These are phyloP conservation scores for Saraca asoca DNA, from an alignment of 331 rosid species.

Conservation along the genomic window DNA sequence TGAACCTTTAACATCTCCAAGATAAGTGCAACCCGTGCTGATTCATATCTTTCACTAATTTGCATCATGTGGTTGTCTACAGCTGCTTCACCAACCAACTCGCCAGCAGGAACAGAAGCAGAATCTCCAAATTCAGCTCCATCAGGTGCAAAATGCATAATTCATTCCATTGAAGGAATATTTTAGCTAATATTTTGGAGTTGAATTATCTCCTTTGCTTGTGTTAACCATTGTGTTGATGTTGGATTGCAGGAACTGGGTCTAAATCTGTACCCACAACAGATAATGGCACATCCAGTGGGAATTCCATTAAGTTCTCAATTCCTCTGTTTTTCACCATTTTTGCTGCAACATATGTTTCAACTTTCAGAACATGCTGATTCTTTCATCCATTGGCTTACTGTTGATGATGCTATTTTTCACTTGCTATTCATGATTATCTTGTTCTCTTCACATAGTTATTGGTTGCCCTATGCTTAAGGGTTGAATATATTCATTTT, in stretches of 20 bases:
- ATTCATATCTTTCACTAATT: conserved; percentile 9
- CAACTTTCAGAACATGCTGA: conserved; percentile 43
- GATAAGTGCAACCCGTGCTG: not conserved
- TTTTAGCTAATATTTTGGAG: not conserved
- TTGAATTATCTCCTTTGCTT: not conserved
- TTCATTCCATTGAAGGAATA: conserved; percentile 9
- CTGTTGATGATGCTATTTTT: conserved; percentile 19
- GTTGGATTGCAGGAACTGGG: conserved; percentile 54
- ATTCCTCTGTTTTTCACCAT: conserved; percentile 48
- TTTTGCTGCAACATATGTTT: conserved; percentile 55
- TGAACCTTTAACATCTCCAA: not conserved
- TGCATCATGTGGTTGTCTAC: conserved; percentile 29
- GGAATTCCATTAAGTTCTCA: conserved; percentile 55
- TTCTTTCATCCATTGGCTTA: conserved; percentile 29
- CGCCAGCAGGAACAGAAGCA: conserved; percentile 63
- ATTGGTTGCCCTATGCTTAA: conserved; percentile 31
- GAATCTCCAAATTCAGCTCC: conserved; percentile 58
- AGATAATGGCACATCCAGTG: conserved; percentile 49
- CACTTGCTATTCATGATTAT: conserved; percentile 22
- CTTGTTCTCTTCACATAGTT: conserved; percentile 11
- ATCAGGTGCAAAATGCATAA: conserved; percentile 45
- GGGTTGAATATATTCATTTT: conserved; percentile 25
- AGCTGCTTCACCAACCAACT: conserved; percentile 54
- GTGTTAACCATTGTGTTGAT: conserved; percentile 8
- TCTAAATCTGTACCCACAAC: conserved; percentile 59